Conservation (phyloP, 2,329 filamentous ascomycete genomes). For the Aspergillus amoenus region DNA sequence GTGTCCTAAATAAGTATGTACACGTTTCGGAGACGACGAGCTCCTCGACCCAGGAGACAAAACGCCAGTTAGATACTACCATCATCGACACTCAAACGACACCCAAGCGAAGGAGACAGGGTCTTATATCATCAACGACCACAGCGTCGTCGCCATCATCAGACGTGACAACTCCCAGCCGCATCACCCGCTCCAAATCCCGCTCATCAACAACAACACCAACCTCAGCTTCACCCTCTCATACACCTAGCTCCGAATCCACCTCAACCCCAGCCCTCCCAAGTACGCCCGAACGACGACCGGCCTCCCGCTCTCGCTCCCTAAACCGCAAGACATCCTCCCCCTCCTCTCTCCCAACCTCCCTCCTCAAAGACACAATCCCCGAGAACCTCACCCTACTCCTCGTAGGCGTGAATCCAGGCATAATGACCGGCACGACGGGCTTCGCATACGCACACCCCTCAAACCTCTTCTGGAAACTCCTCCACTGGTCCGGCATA, state of each 20-base stretch:
- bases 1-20: slow-evolving; percentile 34
- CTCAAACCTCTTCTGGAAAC: slow-evolving; percentile 55
- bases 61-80: background rate
- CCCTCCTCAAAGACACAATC: slow-evolving; percentile 48
- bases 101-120: slow-evolving; percentile 17
- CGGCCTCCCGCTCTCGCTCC: slow-evolving; percentile 2
- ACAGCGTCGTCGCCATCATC: slow-evolving; percentile 15
- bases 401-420: slow-evolving; percentile 52
- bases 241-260: background rate
- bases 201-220: background rate
- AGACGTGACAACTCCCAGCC: slow-evolving; percentile 9
- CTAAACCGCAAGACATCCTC: slow-evolving; percentile 8
- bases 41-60: background rate
- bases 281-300: background rate
- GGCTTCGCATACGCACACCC: slow-evolving; percentile 55
- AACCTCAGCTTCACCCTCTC: background rate
- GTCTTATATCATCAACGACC: background rate
- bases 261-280: background rate
- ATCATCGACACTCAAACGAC: background rate
- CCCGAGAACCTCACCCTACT: slow-evolving; percentile 46
- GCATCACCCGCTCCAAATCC: slow-evolving; percentile 4
- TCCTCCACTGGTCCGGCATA: slow-evolving; percentile 49
- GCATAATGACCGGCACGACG: slow-evolving; percentile 46
- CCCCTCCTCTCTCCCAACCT: slow-evolving; percentile 21
- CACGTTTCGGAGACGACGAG: slow-evolving; percentile 19